Conservation (phyloP, 768 basidiomycete genomes). For the Fibroporia radiculosa region DNA sequence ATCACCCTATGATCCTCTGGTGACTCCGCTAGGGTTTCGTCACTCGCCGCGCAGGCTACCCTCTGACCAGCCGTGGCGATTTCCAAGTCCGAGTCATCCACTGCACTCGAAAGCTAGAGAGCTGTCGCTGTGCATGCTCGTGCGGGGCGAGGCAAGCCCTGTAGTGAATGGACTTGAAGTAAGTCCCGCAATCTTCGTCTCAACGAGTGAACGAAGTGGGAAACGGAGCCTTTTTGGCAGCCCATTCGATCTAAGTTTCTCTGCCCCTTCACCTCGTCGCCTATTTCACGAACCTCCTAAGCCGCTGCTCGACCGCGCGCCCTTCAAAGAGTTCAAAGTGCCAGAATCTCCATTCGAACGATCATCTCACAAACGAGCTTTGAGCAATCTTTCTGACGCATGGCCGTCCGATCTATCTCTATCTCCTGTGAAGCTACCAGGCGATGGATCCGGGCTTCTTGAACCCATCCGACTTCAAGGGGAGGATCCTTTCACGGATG, state of each 20-base stretch:
- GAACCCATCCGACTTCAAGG: slow-evolving; percentile 22
- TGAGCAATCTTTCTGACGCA: neutral
- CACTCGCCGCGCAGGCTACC: slow-evolving; percentile 70
- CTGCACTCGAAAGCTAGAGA: slow-evolving; percentile 59
- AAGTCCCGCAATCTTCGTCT: slow-evolving; percentile 24
- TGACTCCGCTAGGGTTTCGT: slow-evolving; percentile 70
- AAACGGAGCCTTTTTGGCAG: slow-evolving; percentile 31
- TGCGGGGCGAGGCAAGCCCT: slow-evolving; percentile 41
- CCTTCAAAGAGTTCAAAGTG: slow-evolving; percentile 9
- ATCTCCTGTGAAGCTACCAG: neutral
- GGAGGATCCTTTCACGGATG: slow-evolving; percentile 15
- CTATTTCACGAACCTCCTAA: slow-evolving; percentile 13
- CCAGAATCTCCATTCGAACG: slow-evolving; percentile 13
- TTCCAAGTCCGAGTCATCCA: slow-evolving; percentile 73
- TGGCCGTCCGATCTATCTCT: neutral
- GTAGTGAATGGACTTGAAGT: slow-evolving; percentile 25
- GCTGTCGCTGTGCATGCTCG: slow-evolving; percentile 57
- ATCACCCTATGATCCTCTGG: slow-evolving; percentile 70
- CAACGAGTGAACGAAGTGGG: slow-evolving; percentile 27
- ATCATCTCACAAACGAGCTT: slow-evolving; percentile 5
- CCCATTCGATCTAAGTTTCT: slow-evolving; percentile 13
- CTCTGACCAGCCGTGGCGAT: slow-evolving; percentile 78
- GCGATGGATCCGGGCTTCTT: slow-evolving; percentile 8
- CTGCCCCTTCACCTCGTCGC: slow-evolving; percentile 12
- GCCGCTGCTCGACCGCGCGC: slow-evolving; percentile 10